A percentile compares a stretch with the other conserved stretches of the same genome.
These are phyloP conservation scores for Leucosporidium creatinivorum DNA, from an alignment of 768 basidiomycete genomes.

Conservation along the genomic window DNA sequence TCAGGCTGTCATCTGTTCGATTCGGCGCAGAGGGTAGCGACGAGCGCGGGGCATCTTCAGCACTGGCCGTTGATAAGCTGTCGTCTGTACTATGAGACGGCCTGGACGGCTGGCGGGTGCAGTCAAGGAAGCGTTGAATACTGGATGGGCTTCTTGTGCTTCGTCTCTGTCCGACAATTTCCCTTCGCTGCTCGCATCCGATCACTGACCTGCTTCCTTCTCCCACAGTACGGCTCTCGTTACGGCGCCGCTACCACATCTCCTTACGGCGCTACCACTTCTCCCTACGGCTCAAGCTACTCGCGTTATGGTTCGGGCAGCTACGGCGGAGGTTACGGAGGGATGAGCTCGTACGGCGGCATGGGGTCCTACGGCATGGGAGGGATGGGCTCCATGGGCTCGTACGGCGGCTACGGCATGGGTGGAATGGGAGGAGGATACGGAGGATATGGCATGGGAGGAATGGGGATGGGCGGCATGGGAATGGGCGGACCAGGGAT, in stretches of 20 bases:
- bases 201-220: background rate
- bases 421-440: slow-evolving; percentile 31
- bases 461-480: slow-evolving; percentile 43
- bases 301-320: slow-evolving; percentile 41
- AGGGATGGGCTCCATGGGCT: slow-evolving; percentile 44
- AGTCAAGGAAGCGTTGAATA: too few species aligned
- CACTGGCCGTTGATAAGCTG: too few species aligned
- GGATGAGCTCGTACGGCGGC: slow-evolving; percentile 13
- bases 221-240: slow-evolving; percentile 8
- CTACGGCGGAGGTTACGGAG: slow-evolving; percentile 39
- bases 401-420: slow-evolving; percentile 43
- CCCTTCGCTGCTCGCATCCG: too few species aligned
- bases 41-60: too few species aligned
- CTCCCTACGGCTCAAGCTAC: slow-evolving; percentile 47
- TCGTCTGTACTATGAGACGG: too few species aligned
- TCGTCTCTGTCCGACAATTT: too few species aligned
- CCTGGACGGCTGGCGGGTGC: too few species aligned
- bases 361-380: slow-evolving; percentile 22
- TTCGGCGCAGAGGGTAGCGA: too few species aligned
- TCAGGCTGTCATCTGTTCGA: too few species aligned
- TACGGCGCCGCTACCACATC: slow-evolving; percentile 7
- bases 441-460: slow-evolving; percentile 24
- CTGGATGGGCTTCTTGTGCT: too few species aligned
- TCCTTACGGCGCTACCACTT: slow-evolving; percentile 1
- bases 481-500: slow-evolving; percentile 54